These are phyloP conservation scores for Sugiyamaella neomexicana DNA, from an alignment of 1,139 yeast species.

Conservation along the genomic window DNA sequence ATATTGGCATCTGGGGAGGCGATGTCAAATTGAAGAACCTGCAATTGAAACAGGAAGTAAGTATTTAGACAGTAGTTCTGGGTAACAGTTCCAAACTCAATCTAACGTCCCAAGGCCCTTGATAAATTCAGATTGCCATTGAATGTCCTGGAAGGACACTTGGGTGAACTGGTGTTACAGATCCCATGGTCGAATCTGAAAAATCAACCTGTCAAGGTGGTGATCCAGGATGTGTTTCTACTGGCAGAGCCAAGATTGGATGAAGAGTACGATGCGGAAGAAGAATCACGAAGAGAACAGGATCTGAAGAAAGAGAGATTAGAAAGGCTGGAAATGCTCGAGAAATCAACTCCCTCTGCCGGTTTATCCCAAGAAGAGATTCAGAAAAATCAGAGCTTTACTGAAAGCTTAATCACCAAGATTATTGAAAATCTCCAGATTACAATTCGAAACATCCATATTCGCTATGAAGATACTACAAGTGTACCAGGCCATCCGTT, in stretches of 20 bases:
- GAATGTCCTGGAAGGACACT: slow-evolving; percentile 86
- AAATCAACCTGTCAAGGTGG: slow-evolving; percentile 85
- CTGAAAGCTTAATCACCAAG: slow-evolving; percentile 84
- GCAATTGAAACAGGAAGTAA: slow-evolving; percentile 65
- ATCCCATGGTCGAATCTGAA: slow-evolving; percentile 97
- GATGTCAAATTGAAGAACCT: slow-evolving; percentile 84
- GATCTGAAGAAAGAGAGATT: slow-evolving; percentile 66
- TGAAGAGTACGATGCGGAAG: slow-evolving; percentile 58
- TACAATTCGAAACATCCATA: slow-evolving; percentile 87
- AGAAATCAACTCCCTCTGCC: slow-evolving; percentile 29
- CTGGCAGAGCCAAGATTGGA: slow-evolving; percentile 71
- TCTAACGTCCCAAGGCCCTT: slow-evolving; percentile 51
- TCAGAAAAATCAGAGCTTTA: slow-evolving; percentile 69
- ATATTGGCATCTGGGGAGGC: slow-evolving; percentile 97
- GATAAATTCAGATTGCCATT: slow-evolving; percentile 84
- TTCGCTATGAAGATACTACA: slow-evolving; percentile 80
- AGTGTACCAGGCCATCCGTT: slow-evolving; percentile 59
- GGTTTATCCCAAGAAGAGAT: slow-evolving; percentile 46
- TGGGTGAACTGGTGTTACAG: slow-evolving; percentile 85
- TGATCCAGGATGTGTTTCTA: slow-evolving; percentile 84
- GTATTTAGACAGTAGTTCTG: slow-evolving; percentile 22
- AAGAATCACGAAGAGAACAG: slow-evolving; percentile 64
- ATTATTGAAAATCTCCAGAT: slow-evolving; percentile 91
- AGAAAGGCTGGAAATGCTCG: slow-evolving; percentile 63
- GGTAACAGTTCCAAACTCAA: not conserved